Conservation (phyloP, 208 protist species). For the Leishmania martiniquensis region DNA sequence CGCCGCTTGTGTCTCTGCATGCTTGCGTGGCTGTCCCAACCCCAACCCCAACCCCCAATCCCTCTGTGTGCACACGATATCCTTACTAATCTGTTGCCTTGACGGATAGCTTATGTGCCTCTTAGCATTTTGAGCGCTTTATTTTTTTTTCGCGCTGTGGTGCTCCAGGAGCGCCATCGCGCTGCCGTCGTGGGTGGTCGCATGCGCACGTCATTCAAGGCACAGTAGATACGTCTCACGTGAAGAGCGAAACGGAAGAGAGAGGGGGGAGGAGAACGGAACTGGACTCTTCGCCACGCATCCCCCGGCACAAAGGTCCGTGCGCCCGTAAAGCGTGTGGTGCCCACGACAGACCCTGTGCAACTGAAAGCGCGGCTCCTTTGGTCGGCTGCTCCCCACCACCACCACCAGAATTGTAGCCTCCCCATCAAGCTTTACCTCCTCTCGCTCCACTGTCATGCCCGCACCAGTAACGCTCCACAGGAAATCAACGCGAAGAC, state of each 20-base stretch:
- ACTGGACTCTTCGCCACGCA: not conserved
- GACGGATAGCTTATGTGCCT: not conserved
- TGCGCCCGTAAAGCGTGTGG: not conserved
- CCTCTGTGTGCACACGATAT: not conserved
- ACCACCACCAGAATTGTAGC: not conserved
- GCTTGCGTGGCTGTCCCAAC: not conserved
- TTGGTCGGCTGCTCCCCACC: not conserved
- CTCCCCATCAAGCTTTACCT: not conserved
- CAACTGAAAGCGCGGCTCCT: not conserved
- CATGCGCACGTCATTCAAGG: not conserved
- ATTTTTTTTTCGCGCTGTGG: too few species aligned
- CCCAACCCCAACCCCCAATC: not conserved
- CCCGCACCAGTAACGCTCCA: not conserved
- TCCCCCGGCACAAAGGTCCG: not conserved
- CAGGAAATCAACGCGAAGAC: not conserved
- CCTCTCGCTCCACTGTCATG: not conserved
- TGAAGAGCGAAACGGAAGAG: not conserved
- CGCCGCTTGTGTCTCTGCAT: not conserved
- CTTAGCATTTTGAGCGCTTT: not conserved
- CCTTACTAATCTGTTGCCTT: not conserved
- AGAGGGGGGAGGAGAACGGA: not conserved
- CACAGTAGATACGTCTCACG: not conserved
- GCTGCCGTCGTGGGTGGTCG: not conserved
- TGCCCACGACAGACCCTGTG: not conserved
- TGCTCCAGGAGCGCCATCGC: not conserved